These are phyloP conservation scores for Volvox reticuliferus DNA, from an alignment of 139 green algal genomes.

Conservation along the genomic window DNA sequence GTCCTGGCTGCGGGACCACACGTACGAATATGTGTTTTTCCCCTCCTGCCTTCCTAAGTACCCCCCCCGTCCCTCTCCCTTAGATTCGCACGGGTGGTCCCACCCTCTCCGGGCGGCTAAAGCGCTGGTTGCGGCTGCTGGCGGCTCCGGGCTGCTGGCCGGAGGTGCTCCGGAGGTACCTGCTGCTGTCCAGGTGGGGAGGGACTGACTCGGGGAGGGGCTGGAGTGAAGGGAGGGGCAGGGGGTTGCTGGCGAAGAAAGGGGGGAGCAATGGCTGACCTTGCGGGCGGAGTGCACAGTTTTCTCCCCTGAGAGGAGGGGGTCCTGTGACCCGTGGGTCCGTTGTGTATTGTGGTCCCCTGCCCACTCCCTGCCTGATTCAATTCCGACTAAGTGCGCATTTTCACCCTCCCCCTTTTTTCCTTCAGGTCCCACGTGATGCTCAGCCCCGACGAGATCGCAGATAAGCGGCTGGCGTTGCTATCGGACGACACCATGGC, in stretches of 20 bases:
- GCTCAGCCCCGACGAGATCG: slow-evolving; percentile 24
- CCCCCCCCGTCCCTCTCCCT: too few species aligned
- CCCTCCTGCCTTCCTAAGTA: not conserved
- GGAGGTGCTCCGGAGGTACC: slow-evolving; percentile 65
- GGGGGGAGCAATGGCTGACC: too few species aligned
- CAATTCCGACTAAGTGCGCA: too few species aligned
- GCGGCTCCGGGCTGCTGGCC: slow-evolving; percentile 56
- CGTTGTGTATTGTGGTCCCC: too few species aligned
- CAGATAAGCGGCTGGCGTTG: slow-evolving; percentile 17
- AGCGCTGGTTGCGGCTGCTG: slow-evolving; percentile 54
- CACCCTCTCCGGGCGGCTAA: slow-evolving; percentile 38
- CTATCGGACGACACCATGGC: slow-evolving; percentile 52
- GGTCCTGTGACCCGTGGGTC: too few species aligned
- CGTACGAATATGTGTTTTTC: too few species aligned
- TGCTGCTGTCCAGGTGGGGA: slow-evolving; percentile 44
- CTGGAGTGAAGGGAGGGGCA: not conserved
- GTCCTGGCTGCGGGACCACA: too few species aligned
- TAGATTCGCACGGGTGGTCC: slow-evolving; percentile 35
- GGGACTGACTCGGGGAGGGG: not conserved
- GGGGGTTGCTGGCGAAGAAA: not conserved
- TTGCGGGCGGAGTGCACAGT: too few species aligned
- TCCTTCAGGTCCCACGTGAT: slow-evolving; percentile 32
- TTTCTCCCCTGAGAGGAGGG: too few species aligned
- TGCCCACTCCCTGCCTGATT: too few species aligned
- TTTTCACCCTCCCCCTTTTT: too few species aligned